phyloP scores from a whole-genome alignment of 2,329 filamentous ascomycete genomes.

The Chaetothyriales sp. region DNA sequence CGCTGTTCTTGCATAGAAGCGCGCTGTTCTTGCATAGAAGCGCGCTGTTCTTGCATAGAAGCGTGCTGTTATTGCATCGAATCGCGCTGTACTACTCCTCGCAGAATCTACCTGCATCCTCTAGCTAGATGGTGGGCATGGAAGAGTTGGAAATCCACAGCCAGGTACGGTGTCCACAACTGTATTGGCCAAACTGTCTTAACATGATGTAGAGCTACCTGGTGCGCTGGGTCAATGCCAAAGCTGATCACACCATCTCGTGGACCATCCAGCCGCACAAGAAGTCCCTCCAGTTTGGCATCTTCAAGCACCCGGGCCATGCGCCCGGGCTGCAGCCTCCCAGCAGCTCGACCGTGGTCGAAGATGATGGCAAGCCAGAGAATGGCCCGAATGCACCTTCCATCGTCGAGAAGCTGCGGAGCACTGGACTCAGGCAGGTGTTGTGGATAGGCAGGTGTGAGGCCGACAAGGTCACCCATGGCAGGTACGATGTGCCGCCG shows the following conservation, averaged over 20 bases:
- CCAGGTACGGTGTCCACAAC: conserved; percentile 49
- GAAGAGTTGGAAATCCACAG: conserved; percentile 95
- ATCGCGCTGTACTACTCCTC: too few relatives aligned
- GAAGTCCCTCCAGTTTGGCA: conserved; percentile 95
- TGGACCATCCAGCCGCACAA: conserved; percentile 98
- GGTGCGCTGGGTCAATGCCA: conserved; percentile 89
- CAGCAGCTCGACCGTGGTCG: conserved; percentile 27
- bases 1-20: not conserved
- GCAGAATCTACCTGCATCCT: not conserved
- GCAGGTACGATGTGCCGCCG: conserved; percentile 63
- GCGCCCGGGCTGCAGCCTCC: conserved; percentile 30
- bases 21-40: too few relatives aligned
- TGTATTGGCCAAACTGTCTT: conserved; percentile 2
- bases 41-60: too few relatives aligned
- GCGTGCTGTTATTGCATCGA: too few relatives aligned
- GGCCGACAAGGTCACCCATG: conserved; percentile 86
- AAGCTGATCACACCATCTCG: conserved; percentile 79
- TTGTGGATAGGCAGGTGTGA: conserved; percentile 89
- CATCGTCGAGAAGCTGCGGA: conserved; percentile 48
- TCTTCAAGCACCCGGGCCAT: conserved; percentile 84
- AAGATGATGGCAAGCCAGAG: conserved; percentile 22
- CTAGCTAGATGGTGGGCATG: conserved; percentile 72
- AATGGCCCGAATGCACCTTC: conserved; percentile 37
- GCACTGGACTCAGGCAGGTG: conserved; percentile 49
- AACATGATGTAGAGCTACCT: conserved; percentile 65